Conservation (phyloP, 179 eudicot species). For the Silene coronaria region DNA sequence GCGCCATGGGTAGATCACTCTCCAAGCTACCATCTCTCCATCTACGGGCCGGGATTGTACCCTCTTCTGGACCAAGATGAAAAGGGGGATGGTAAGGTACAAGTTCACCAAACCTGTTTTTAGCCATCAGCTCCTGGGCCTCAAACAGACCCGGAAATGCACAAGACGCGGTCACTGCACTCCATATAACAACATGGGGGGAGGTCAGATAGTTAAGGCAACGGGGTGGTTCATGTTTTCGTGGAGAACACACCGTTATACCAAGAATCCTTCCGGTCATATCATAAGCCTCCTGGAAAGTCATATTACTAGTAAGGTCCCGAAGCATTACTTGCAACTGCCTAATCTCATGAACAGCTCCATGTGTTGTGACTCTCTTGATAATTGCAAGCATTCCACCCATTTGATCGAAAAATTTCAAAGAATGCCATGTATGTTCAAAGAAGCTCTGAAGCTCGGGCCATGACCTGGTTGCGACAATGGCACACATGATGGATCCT, state of each 20-base stretch:
- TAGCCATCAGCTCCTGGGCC: conserved; percentile 98
- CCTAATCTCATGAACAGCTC: conserved; percentile 88
- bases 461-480: conserved; percentile 92
- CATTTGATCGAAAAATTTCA: conserved; percentile 81
- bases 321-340: conserved; percentile 77
- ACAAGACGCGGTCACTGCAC: conserved; percentile 98
- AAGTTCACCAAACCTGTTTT: conserved; percentile 77
- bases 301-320: conserved; percentile 68
- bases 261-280: conserved; percentile 88
- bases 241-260: conserved; percentile 90
- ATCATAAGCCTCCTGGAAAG: conserved; percentile 94
- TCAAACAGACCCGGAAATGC: conserved; percentile 98
- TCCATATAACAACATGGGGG: conserved; percentile 98
- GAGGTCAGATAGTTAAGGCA: conserved; percentile 93
- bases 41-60: conserved; percentile 53
- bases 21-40: conserved; percentile 99
- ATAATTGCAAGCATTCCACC: conserved; percentile 74
- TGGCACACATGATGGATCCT: conserved; percentile 82
- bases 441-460: conserved; percentile 94
- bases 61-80: conserved; percentile 72
- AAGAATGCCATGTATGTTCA: conserved; percentile 79
- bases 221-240: conserved; percentile 95
- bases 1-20: conserved; percentile 96
- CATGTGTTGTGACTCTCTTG: conserved; percentile 65
- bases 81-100: conserved; percentile 96